These are phyloP conservation scores for Neofusicoccum umdonicola DNA, from an alignment of 2,329 filamentous ascomycete species.

Conservation along the genomic window DNA sequence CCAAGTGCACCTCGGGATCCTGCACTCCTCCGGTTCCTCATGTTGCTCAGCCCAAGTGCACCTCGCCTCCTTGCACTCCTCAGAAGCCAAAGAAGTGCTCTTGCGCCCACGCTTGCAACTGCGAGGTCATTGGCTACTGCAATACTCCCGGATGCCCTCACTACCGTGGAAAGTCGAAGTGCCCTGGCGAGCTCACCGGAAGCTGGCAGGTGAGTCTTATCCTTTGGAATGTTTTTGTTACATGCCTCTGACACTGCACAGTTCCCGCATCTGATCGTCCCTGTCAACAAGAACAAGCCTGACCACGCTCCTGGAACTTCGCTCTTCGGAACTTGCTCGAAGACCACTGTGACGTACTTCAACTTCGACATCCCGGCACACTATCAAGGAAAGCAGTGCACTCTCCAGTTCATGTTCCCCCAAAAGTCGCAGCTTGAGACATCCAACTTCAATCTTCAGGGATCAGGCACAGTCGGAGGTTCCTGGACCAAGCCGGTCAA, in stretches of 20 bases:
- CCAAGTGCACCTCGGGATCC: neutral
- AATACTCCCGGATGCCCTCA: too few species aligned
- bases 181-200: neutral
- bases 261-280: conserved; percentile 38
- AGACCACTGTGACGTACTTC: conserved; percentile 41
- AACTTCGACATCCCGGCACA: conserved; percentile 46
- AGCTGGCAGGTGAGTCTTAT: neutral
- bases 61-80: neutral
- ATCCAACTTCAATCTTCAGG: conserved; percentile 35
- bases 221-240: neutral
- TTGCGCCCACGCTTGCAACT: too few species aligned
- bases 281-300: conserved; percentile 37
- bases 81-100: too few species aligned
- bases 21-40: too few species aligned
- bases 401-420: conserved; percentile 49
- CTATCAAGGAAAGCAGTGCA: conserved; percentile 45
- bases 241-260: conserved; percentile 15
- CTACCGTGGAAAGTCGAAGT: neutral
- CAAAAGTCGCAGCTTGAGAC: conserved; percentile 32
- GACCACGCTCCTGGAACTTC: conserved; percentile 39
- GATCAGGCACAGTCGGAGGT: conserved; percentile 38
- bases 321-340: conserved; percentile 41
- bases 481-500: conserved; percentile 25
- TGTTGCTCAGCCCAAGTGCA: neutral
- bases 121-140: too few species aligned